Base-by-base conservation (phyloP, 2,329 filamentous ascomycete genomes). In the Alternaria dauci region DNA sequence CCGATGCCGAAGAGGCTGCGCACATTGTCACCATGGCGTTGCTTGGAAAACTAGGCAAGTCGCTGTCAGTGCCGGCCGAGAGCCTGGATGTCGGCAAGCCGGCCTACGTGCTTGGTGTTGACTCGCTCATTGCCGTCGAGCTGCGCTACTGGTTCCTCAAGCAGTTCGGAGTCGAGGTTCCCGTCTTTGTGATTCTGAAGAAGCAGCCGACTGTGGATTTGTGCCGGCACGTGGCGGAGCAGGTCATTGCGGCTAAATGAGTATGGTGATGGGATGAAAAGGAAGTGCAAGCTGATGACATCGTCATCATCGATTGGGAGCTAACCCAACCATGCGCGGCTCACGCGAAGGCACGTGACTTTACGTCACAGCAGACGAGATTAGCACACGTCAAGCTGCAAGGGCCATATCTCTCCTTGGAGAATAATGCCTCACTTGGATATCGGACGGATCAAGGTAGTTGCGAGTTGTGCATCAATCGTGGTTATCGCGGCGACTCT, bases 61-160 rank as follows among this genome's bases (percentile, higher is more conserved):
- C 38, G 47, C 58, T 56, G 46, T 56, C 53, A 12, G 36, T 63
- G n/a, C 51, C 57, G 5, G 52, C 38, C 5, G 58, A 65, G 23
- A 50, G 52, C 41, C 52, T 67, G 2, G 47, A 62, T 32, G 32
- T 51, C 5, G 46, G 34, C 39, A 63, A 58, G 58, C 58, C 59
- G 5, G 26, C 54, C 11, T 56, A 55, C 14, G 58, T 61, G 28
- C 44, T 62, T 26, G 71, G 71, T 48, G 58, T 73, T 16, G 70
- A 73, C 39, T 72, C 70, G 28, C 65, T 73, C 14, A 58, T 68
- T 18, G 65, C 71, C n/a, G 64, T 73, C n/a, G 66, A 71, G 55
- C 16, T 72, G 20, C 50, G 68, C 14, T 68, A 63, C 9, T 70
- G 64, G 69, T 62, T 71, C 39, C 43, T 60, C 3, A 59, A 63